Evolutionary conservation across 345 rosid species (phyloP), one percentile per base, ranked within the genome.

Genomic region (Pistacia integerrima): DNA sequence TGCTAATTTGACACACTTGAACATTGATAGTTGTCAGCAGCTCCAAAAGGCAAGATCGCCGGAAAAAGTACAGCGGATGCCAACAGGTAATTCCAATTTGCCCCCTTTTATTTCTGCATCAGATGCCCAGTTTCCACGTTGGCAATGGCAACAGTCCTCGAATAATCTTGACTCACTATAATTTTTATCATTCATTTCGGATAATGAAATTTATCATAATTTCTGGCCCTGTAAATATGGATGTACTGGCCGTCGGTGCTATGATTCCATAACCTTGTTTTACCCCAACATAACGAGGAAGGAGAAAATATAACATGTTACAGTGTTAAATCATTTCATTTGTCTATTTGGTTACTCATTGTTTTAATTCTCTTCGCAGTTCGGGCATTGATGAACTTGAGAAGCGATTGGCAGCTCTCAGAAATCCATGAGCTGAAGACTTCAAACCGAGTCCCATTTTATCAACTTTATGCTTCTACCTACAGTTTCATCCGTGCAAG

Each of bases 391-490:
- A 86, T 81, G 97, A 90, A 70, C 87, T 95, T 28, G 98, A 95
- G 89, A 87, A 95, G 87, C 90, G 94, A n/a, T 82, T 93, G 93
- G 97, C 94, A 1, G 90, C 98, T 59, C 92, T 95, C 70, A 90
- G 97, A 82, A 90, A 86, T 76, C 84, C 89, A 62, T 89, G 74
- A 85, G 72, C 64, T 11, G 67, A 25, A 22, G 66, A 18, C 63
- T 36, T 1, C 25, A 25, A 62, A 69, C 49, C 58, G 17, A 49
- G 30, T 59, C 28, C 62, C 11, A 2, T 30, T 49, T 67, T 33
- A 16, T 52, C 5, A 11, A 59, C 17, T 11, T 61, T 36, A 62
- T 46, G 28, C n/a, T 8, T n/a, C 35, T 2, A 10, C 22, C 72
- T 51, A 17, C 59, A 30, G 61, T 62, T 55, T 52, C 33, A 52